phyloP scores from a whole-genome alignment of 495 filamentous ascomycete genomes.

The Hypoxylon fuscum region DNA sequence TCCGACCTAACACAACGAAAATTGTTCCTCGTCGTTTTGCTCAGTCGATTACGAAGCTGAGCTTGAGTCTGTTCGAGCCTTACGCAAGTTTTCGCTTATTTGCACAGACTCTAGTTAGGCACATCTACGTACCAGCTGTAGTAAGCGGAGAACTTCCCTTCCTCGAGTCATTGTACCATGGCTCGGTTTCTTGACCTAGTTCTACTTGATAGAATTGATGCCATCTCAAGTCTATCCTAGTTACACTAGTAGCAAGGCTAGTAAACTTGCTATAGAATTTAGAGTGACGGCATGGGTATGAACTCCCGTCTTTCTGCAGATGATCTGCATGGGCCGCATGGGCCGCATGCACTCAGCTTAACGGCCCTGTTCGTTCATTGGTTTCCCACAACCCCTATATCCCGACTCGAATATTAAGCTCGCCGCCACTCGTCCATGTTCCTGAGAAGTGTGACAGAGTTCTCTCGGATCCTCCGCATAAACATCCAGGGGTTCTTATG shows the following conservation, averaged over 20 bases:
- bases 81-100: conserved; percentile 9
- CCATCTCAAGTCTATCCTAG: conserved; percentile 5
- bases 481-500: background rate
- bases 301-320: conserved; percentile 18
- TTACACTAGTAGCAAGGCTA: conserved; percentile 11
- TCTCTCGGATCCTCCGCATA: conserved; percentile 7
- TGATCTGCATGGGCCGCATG: conserved; percentile 23
- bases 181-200: conserved; percentile 1
- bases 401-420: conserved; percentile 18
- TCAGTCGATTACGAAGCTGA: conserved; percentile 11
- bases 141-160: conserved; percentile 7
- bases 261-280: conserved; percentile 2
- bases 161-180: conserved; percentile 23
- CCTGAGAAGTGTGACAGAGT: conserved; percentile 15
- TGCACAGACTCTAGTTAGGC: background rate
- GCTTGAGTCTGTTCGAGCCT: background rate
- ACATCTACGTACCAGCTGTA: conserved; percentile 11
- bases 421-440: conserved; percentile 10
- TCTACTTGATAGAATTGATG: conserved; percentile 3
- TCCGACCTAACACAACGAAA: conserved; percentile 26
- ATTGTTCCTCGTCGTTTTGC: conserved; percentile 1
- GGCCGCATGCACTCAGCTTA: background rate
- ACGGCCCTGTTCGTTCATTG: conserved; percentile 12
- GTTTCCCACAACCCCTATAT: conserved; percentile 12
- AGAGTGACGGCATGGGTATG: conserved; percentile 7